Evolutionary conservation across 2,329 filamentous ascomycete genomes (phyloP).

Genomic region (Chaetomiaceae sp.): DNA sequence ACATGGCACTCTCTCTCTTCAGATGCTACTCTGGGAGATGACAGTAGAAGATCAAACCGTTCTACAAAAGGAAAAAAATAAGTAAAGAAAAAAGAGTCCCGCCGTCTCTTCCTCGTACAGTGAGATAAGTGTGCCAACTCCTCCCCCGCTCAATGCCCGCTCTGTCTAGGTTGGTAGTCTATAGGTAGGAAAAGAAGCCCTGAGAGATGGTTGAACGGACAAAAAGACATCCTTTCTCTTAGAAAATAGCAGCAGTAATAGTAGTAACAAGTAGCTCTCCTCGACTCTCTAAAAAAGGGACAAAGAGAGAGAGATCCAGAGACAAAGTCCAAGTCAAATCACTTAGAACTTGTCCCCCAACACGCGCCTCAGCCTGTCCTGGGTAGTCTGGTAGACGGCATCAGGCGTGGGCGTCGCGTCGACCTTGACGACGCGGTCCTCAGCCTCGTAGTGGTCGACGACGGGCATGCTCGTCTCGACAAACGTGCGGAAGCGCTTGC

Average conservation of each 20-base stretch:
- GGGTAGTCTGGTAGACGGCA: constrained; percentile 51
- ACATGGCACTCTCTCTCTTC: constrained; percentile 8
- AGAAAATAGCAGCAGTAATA: no score
- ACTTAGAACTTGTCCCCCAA: constrained; percentile 42
- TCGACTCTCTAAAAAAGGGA: background rate
- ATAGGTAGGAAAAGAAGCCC: no score
- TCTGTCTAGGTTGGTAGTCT: background rate
- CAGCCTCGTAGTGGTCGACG: constrained; percentile 73
- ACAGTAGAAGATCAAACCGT: constrained; percentile 9
- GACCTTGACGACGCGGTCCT: constrained; percentile 76
- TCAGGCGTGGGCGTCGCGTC: constrained; percentile 65
- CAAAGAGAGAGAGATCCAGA: background rate
- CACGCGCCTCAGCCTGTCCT: constrained; percentile 44
- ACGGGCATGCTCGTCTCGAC: constrained; percentile 97
- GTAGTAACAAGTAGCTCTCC: no score
- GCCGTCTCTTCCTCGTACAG: constrained; percentile 4
- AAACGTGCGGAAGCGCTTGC: constrained; percentile 93
- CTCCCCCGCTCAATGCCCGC: constrained; percentile 6
- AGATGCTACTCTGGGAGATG: constrained; percentile 3
- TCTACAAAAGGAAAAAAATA: constrained; percentile 9
- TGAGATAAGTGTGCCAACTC: background rate
- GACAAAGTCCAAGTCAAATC: background rate
- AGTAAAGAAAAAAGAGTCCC: background rate
- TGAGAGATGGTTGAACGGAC: no score
- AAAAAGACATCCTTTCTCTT: no score